Base-by-base conservation (phyloP, 352 stramenopile genomes). In the Pythium pectinolyticum region DNA sequence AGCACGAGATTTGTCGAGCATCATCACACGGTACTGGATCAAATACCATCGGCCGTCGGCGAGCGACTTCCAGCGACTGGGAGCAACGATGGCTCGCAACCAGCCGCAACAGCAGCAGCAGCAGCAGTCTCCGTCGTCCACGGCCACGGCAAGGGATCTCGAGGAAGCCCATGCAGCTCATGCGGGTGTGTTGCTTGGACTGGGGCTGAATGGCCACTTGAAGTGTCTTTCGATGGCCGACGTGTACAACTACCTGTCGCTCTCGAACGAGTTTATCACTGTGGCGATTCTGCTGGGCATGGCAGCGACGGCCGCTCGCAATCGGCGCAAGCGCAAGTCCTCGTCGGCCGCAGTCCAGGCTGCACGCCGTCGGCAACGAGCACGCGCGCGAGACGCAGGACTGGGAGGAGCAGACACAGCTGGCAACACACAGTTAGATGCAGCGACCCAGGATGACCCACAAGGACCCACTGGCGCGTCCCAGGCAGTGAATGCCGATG, bases 171-270 rank as follows among this genome's bases (percentile, higher is more conserved):
- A 98, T 74, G 86, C 86, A 54, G 78, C 91, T 20, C 94, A 99
- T 61, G 97, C 92, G 2, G 97, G 97, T 17, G 84, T 99, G 60
- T 77, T 99, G 6, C 86, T 99, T 37, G 97, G 94, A 22, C 89
- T 99, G 27, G 97, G 97, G 6, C 71, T 97, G 20, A 86, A 94
- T 20, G 94, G 96, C 3, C 96, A 99, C 74, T 77, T 99, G 12
- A 92, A 91, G 54, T 90, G 88, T 49, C 77, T 99, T 20, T 97
- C 95, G 10, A 97, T 98, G 88, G 96, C 95, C 17, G 97, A 99
- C 74, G 92, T 99, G n/a, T 99, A 98, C 82, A 97, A 99, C 55
- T 99, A 99, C 73, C 68, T 99, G 20, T 98, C 94, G 14, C 78
- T 98, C 31, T 97, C 94, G 37, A 97, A 97, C 58, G 96, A 99